phyloP scores from a whole-genome alignment of 23 red algal genomes.

The Agarophyton chilense region DNA sequence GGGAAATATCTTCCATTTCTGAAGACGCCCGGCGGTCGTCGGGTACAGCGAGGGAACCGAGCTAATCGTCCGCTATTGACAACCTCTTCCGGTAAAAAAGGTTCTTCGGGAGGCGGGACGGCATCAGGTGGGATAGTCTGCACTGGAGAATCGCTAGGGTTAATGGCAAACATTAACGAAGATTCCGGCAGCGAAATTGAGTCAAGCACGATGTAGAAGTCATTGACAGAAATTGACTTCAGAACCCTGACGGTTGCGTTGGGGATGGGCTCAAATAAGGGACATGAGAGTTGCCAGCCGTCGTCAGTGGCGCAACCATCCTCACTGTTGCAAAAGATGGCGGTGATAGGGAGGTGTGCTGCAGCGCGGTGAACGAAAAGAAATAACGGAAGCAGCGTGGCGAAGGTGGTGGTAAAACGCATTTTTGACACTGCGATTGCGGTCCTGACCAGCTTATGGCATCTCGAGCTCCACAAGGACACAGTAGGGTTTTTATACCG shows the following conservation, averaged over 20 bases:
- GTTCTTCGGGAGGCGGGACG: not conserved
- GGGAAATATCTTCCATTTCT: not conserved
- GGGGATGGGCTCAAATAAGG: not conserved
- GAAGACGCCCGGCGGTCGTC: slow-evolving; percentile 6
- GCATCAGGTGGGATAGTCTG: not conserved
- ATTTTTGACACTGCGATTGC: too few relatives aligned
- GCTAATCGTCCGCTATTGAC: not conserved
- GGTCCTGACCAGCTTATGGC: too few relatives aligned
- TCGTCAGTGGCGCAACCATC: slow-evolving; percentile 18
- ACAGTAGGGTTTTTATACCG: too few relatives aligned
- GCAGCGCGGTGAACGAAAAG: too few relatives aligned
- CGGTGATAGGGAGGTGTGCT: not conserved
- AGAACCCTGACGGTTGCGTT: not conserved
- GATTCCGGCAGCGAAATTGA: not conserved
- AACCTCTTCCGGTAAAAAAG: not conserved
- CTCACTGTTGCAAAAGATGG: slow-evolving; percentile 18
- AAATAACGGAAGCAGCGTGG: not conserved
- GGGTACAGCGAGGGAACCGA: not conserved
- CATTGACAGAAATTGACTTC: not conserved
- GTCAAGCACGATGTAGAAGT: not conserved
- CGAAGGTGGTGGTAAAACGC: not conserved
- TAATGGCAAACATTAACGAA: not conserved
- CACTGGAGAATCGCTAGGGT: slow-evolving; percentile 1
- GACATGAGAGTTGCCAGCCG: slow-evolving; percentile 15
- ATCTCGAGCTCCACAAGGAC: too few relatives aligned